A percentile compares a stretch with the other conserved stretches of the same genome.
Conservation (phyloP, 805 yeast genomes). For the Metschnikowia dekortorum region DNA sequence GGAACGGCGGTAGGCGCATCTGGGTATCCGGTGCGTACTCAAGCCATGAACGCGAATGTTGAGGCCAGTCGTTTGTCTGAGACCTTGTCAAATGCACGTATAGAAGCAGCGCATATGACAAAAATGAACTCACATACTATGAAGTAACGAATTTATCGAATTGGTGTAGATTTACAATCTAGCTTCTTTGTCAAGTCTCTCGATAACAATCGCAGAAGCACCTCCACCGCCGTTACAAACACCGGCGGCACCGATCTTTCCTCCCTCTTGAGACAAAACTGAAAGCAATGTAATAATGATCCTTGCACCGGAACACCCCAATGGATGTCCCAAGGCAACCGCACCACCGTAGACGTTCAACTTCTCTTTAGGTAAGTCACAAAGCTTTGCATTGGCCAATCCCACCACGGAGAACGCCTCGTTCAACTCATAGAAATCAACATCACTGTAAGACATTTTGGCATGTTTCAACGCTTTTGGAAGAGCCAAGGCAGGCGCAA, state of each 20-base stretch:
- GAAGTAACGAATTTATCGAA: neutral
- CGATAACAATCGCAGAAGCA: slow-evolving; percentile 88
- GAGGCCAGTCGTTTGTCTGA: no score
- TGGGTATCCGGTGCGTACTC: no score
- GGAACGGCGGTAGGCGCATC: no score
- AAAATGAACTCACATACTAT: neutral
- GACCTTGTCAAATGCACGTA: no score
- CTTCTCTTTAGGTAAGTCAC: slow-evolving; percentile 58
- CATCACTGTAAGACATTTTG: slow-evolving; percentile 53
- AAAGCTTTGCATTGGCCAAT: slow-evolving; percentile 74
- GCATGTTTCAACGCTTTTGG: slow-evolving; percentile 96
- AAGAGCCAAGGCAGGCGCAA: slow-evolving; percentile 91
- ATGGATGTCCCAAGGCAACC: slow-evolving; percentile 91
- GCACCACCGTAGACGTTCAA: slow-evolving; percentile 94
- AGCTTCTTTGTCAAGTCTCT: slow-evolving; percentile 45
- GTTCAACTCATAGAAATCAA: slow-evolving; percentile 92
- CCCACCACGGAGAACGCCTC: slow-evolving; percentile 99
- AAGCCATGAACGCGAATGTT: no score
- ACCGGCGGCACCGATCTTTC: slow-evolving; percentile 87
- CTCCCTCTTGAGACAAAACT: slow-evolving; percentile 75
- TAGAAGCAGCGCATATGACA: no score
- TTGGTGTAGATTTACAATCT: slow-evolving; percentile 27
- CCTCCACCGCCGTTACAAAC: slow-evolving; percentile 99
- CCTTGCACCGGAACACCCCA: slow-evolving; percentile 96
- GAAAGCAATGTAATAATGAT: slow-evolving; percentile 80